These are phyloP conservation scores for Juglanconis sp. DNA, from an alignment of 2,329 filamentous ascomycete genomes.

Conservation along the genomic window DNA sequence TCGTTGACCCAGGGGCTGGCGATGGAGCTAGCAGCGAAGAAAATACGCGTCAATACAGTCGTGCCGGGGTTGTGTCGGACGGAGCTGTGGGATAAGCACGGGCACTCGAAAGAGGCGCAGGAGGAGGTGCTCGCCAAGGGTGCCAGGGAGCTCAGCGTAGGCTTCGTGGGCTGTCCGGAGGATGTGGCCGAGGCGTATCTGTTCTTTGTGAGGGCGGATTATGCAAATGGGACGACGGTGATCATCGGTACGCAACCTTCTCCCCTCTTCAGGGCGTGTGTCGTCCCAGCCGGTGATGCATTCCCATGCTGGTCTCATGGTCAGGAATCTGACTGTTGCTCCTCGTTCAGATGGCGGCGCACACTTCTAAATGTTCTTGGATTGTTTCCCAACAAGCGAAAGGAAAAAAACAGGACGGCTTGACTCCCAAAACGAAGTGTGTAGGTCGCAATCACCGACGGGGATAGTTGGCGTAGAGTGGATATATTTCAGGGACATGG, in stretches of 20 bases:
- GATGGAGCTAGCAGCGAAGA: slow-evolving; percentile 25
- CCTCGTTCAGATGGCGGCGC: slow-evolving; percentile 6
- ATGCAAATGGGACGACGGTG: slow-evolving; percentile 26
- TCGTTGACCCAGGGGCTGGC: slow-evolving; percentile 27
- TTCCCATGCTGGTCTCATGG: too few species aligned
- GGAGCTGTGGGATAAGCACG: slow-evolving; percentile 31
- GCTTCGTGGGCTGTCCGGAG: slow-evolving; percentile 26
- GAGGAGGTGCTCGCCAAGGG: slow-evolving; percentile 23
- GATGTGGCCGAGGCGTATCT: slow-evolving; percentile 29
- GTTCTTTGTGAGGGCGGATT: slow-evolving; percentile 26
- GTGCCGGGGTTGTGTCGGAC: slow-evolving; percentile 30
- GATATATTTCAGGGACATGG: too few species aligned
- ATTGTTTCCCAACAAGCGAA: too few species aligned
- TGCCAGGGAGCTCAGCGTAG: slow-evolving; percentile 23
- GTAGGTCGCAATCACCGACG: too few species aligned
- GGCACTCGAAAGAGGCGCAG: slow-evolving; percentile 26
- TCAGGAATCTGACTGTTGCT: neutral
- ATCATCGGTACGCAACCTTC: slow-evolving; percentile 22
- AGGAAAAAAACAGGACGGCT: too few species aligned
- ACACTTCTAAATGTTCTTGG: slow-evolving; percentile 1
- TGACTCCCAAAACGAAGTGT: too few species aligned
- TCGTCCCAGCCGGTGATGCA: neutral
- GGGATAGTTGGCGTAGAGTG: too few species aligned
- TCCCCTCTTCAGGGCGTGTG: neutral
- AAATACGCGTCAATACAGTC: slow-evolving; percentile 30